Evolutionary conservation across 345 rosid species (phyloP), one percentile per base, ranked within the genome.

Genomic region (Dovyalis caffra): DNA sequence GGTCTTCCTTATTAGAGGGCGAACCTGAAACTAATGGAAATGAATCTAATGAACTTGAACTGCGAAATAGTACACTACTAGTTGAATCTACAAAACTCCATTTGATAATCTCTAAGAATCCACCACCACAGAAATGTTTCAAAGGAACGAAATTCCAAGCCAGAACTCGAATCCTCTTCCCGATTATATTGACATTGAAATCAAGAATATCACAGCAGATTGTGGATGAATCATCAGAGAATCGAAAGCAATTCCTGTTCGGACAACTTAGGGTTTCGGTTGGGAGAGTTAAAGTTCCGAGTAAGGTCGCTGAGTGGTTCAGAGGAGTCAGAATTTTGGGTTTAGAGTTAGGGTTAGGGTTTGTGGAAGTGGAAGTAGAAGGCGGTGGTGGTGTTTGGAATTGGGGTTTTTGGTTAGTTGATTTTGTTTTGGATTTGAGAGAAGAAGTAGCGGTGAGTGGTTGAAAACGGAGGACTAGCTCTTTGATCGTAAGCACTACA

Each of bases 61-160:
- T 76, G 43, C 68, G 71, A 62, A 66, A 72, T 1, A 87, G 73
- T 26, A 66, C 18, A 68, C 58, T 76, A 57, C 33, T 60, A 43
- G 43, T 70, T 1, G 74, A 62, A 43, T 79, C 86, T 23, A 75
- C 45, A 11, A 90, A 71, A 40, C 72, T 78, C 97, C 94, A 95
- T 70, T 83, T 82, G 64, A 95, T 84, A 40, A 95, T 90, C 88
- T 95, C 99, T 79, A 95, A 67, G 77, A 92, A 83, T 7, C 97
- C 97, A 31, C 85, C 86, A 5, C 66, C 75, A 29, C 67, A 28
- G 37, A 9, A 68, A 74, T 81, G 87, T 60, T 83, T 84, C 53
- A 81, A 71, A 10, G 94, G 95, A 74, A 93, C 76, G 76, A 90
- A 93, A 82, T 93, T 95, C 91, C 94, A 95, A 16, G 97, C 85